Base-by-base conservation (phyloP, 2,329 filamentous ascomycete species). In the Fusarium sp. region DNA sequence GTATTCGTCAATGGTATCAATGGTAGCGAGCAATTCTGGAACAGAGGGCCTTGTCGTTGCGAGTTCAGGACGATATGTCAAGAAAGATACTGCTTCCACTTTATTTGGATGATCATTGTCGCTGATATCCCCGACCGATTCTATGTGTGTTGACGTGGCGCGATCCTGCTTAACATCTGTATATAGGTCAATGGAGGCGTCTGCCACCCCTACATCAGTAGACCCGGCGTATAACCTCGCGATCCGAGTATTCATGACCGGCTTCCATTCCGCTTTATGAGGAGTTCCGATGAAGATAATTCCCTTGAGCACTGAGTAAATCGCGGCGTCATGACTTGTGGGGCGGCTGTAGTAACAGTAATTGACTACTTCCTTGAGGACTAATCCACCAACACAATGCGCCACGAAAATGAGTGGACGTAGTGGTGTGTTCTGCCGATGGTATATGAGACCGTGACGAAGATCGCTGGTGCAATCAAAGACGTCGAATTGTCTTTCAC, bases 401-500 rank as follows among this genome's bases (percentile, higher is more conserved):
- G 27, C 27, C 11, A 48, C 16, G 7, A 48, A 30, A 8, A 48
- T 48, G 7, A 48, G 13, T 1, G 46, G 27, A 5, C 46, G n/a
- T 3, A 30, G 1, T 0, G 27, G 46, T 7, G 4, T 5, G 3
- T 30, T 13, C 1, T 12, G n/a, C 3, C 46, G 46, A 20, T 7
- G 10, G 9, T 16, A 10, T 7, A 8, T 14, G 1, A 48, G 9
- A 0, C 28, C n/a, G 0, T 3, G 2, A 5, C 20, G 27, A 30
- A 48, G n/a, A 30, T 30, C 27, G 8, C 4, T 1, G 5, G 46
- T 28, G 1, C 28, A 28, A 4, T 4, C 34, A 4, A 37, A 37
- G 3, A 37, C 10, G 6, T 21, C 25, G 2, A 30, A 30, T 0
- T 30, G 25, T 21, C 13, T 21, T 48, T 27, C 13, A 14, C n/a